Evolutionary conservation across 495 filamentous ascomycete genomes (phyloP).

Genomic region (Pseudoneurospora amorphoporcata): DNA sequence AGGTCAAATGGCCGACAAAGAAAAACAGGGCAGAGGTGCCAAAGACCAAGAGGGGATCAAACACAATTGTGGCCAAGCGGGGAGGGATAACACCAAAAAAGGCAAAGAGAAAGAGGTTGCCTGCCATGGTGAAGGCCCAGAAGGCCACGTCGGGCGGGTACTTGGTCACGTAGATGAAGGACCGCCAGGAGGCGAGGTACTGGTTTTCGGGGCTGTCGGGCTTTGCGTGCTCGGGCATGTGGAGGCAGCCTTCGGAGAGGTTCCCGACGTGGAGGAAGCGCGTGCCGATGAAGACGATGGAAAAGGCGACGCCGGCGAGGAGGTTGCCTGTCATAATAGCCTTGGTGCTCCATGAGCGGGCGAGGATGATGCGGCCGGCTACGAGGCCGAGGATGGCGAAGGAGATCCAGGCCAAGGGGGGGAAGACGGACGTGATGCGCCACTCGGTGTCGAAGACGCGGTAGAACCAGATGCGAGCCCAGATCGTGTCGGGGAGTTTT

Average conservation of each 20-base stretch:
- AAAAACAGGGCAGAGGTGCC: slow-evolving; percentile 29
- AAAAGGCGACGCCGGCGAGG: slow-evolving; percentile 9
- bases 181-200: slow-evolving; percentile 17
- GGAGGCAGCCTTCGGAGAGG: slow-evolving; percentile 24
- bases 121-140: slow-evolving; percentile 22
- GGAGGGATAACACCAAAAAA: slow-evolving; percentile 16
- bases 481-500: slow-evolving; percentile 5
- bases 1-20: slow-evolving; percentile 17
- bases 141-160: slow-evolving; percentile 29
- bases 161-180: slow-evolving; percentile 29
- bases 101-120: slow-evolving; percentile 21
- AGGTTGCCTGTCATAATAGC: slow-evolving; percentile 14
- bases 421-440: slow-evolving; percentile 19
- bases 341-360: slow-evolving; percentile 12
- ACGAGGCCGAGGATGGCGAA: slow-evolving; percentile 27
- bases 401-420: slow-evolving; percentile 26
- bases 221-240: slow-evolving; percentile 18
- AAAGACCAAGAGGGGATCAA: slow-evolving; percentile 18
- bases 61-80: slow-evolving; percentile 3
- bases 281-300: slow-evolving; percentile 14
- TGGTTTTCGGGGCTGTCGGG: slow-evolving; percentile 9
- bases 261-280: slow-evolving; percentile 22
- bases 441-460: background rate
- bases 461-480: slow-evolving; percentile 21
- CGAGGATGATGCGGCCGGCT: slow-evolving; percentile 24